Base-by-base conservation (phyloP, 2,329 filamentous ascomycete genomes). In the Pseudogymnoascus sp. region DNA sequence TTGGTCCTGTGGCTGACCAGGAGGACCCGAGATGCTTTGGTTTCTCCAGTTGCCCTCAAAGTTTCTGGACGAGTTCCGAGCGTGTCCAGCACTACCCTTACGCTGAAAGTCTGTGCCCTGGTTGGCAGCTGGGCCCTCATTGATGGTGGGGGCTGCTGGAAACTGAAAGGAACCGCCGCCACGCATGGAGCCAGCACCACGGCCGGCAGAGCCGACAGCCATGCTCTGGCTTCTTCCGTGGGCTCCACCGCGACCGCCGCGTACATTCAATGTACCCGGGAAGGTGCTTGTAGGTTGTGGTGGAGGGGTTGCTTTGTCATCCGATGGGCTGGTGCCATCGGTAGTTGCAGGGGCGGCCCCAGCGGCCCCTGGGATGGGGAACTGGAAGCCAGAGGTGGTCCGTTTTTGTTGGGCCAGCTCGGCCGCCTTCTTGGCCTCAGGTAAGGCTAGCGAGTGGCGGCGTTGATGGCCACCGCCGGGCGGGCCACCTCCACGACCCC, bases 41-140 rank as follows among this genome's bases (percentile, higher is more conserved):
- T 91, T 95, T 69, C 94, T 89, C 94, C 94, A 99, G 76, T 99
- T 99, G 69, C 92, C 87, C 68, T 99, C 94, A 71, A 97, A 97
- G 76, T 97, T 99, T 65, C 94, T 86, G 22, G 94, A 99, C 9
- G 84, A 84, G 33, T 87, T 88, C 64, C 94, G 85, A 65, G 84
- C 87, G 73, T 99, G 94, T 61, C 90, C 88, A 61, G 74, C 82
- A 68, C 88, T 89, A 68, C 88, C 86, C 68, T 90, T 89, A 64
- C 90, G 87, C 67, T 85, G 81, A 71, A 91, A 89, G 67, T 94
- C 90, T 64, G 74, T 76, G 63, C 71, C 71, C 65, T 76, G 73
- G 62, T 70, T 72, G 61, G 70, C 72, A 62, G 76, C 74, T 66
- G 78, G 78, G 50, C 77, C 73, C 61, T 88, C 80, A 64, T 78